A percentile compares a stretch with the other conserved stretches of the same genome.
phyloP scores from a whole-genome alignment of 345 rosid genomes.

The Kandelia obovata region DNA sequence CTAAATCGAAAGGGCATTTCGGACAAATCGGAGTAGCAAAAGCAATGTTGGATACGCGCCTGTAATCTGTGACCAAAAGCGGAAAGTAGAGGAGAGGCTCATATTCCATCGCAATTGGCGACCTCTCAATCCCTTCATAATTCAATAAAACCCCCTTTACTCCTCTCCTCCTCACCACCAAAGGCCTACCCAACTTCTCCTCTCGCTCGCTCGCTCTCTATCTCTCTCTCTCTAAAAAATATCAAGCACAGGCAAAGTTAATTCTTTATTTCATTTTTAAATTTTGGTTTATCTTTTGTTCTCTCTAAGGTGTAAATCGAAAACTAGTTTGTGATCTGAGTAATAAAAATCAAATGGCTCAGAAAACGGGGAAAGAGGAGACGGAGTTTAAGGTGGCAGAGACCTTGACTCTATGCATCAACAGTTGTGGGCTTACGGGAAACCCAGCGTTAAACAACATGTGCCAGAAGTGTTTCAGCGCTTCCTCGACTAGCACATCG shows the following conservation, averaged over 20 bases:
- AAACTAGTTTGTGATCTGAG: not conserved
- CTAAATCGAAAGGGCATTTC: conserved; percentile 27
- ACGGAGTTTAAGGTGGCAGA: conserved; percentile 94
- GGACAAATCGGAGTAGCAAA: conserved; percentile 18
- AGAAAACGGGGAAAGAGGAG: conserved; percentile 87
- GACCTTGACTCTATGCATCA: conserved; percentile 56
- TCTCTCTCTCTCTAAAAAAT: not conserved
- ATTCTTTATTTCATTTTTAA: too few species aligned
- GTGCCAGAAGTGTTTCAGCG: conserved; percentile 96
- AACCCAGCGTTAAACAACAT: conserved; percentile 90
- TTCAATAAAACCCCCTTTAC: conserved; percentile 1
- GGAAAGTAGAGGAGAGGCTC: conserved; percentile 43
- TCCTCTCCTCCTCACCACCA: not conserved
- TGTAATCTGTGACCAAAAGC: conserved; percentile 15
- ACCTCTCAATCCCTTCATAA: conserved; percentile 37
- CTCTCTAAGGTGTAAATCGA: not conserved
- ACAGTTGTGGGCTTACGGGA: conserved; percentile 81
- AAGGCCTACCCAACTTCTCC: not conserved
- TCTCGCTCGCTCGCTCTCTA: not conserved
- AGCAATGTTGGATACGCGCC: conserved; percentile 79
- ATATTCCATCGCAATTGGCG: conserved; percentile 65
- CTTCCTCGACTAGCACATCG: conserved; percentile 35
- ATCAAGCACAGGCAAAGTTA: too few species aligned
- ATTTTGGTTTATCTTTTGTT: too few species aligned
- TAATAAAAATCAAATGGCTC: conserved; percentile 47